Conservation (phyloP, 148 eudicot genomes). For the Chenopodium formosanum region DNA sequence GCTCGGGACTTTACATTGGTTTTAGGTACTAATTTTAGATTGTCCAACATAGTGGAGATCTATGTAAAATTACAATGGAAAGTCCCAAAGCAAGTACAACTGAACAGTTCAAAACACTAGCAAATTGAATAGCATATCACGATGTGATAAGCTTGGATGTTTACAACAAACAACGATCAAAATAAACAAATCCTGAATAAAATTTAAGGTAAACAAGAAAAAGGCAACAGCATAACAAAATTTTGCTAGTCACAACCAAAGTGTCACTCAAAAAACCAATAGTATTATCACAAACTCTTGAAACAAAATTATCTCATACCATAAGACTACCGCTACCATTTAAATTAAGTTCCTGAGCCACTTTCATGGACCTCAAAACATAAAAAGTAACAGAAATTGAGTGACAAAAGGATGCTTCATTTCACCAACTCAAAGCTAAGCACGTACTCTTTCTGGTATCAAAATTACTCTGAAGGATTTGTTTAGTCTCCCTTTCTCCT, state of each 20-base stretch:
- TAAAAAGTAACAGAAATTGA: constrained; percentile 1
- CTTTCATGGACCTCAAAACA: neutral
- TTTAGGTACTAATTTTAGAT: no score
- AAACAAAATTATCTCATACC: constrained; percentile 4
- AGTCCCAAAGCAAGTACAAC: no score
- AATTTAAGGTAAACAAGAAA: neutral
- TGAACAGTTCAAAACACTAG: no score
- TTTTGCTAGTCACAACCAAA: constrained; percentile 13
- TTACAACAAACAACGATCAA: no score
- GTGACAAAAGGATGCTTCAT: constrained; percentile 16
- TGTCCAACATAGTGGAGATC: no score
- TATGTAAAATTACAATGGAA: no score
- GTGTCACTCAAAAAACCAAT: neutral
- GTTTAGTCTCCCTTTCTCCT: constrained; percentile 39
- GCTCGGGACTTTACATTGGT: no score
- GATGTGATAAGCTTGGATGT: no score
- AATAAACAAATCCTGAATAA: no score
- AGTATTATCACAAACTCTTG: neutral
- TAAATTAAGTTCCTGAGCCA: neutral
- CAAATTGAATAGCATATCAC: no score
- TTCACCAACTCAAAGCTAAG: constrained; percentile 9
- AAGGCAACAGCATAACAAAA: neutral
- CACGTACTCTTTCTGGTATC: constrained; percentile 4
- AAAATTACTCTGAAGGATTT: neutral
- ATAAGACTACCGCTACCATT: neutral